Base-by-base conservation (phyloP, 140 eudicot species). In the Ambrosia hybrid region DNA sequence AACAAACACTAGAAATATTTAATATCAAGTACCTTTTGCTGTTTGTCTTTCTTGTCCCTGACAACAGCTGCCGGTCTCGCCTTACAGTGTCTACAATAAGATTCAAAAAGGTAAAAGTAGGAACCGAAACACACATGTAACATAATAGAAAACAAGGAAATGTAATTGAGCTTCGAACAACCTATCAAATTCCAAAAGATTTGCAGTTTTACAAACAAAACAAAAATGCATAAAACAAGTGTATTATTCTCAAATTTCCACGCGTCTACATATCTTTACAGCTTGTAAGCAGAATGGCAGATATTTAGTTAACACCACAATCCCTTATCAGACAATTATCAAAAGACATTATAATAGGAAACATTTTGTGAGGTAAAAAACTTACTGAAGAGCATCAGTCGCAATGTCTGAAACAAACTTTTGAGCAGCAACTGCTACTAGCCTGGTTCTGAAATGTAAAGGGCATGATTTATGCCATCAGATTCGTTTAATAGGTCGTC, bases 401-500 rank as follows among this genome's bases (percentile, higher is more conserved):
- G 98, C 96, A 46, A 85, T 82, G 67, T 92, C 98, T 8, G 96
- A 81, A 16, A 92, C 82, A 45, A 92, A 92, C 79, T 92, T 92
- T 88, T 92, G 98, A n/a, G 98, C 83, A 38, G 98, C 96, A 76
- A 92, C 95, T 13, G 98, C 96, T 13, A 92, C 96, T 70, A 92
- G 87, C 83, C 98, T 85, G 30, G 87, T 86, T 80, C 96, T 90
- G 83, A 71, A 56, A 78, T 48, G 41, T 12, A 21, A 49, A 41
- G 71, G 21, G 16, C 51, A 39, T 14, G 17, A 65, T 3, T 79
- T 45, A 55, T 63, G 65, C 61, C 9, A 10, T 59, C 46, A 67
- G 46, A 62, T 64, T 15, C 59, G 46, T 10, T 7, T 13, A 49
- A 67, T 33, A n/a, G 9, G 30, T 58, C 15, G 69, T 21, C 26